Evolutionary conservation across 129 eudicot species (phyloP).

Genomic region (sunflower (Helianthus annuus)): DNA sequence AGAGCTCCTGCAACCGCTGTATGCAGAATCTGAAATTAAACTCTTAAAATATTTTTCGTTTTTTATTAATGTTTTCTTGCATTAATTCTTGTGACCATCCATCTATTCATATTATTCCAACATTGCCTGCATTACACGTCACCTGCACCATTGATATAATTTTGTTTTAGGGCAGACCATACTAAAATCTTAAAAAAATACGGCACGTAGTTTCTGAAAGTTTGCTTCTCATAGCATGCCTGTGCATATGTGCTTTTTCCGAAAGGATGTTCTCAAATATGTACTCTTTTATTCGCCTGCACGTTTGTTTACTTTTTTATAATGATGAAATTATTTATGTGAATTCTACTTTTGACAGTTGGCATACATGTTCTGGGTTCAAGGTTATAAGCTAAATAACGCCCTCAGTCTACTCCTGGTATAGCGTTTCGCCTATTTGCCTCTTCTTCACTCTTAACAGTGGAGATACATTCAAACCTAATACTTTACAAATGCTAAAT

Average conservation of each 20-base stretch:
- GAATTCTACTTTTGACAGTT: constrained; percentile 50
- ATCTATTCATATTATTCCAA: not conserved
- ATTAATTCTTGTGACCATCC: not conserved
- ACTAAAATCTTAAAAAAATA: not conserved
- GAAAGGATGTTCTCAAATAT: not conserved
- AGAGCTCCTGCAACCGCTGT: constrained; percentile 99
- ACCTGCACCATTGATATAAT: not conserved
- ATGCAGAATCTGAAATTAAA: constrained; percentile 26
- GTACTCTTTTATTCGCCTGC: not conserved
- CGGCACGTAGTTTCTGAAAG: not conserved
- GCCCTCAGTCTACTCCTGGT: constrained; percentile 78
- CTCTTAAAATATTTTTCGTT: not conserved
- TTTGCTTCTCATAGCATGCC: not conserved
- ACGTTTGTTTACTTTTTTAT: not conserved
- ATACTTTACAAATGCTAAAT: too few relatives aligned
- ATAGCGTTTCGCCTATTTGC: not conserved
- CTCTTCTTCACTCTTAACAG: too few relatives aligned
- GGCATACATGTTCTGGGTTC: constrained; percentile 98
- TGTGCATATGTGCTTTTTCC: not conserved
- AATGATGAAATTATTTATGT: constrained; percentile 11
- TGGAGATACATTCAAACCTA: too few relatives aligned
- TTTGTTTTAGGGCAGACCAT: constrained; percentile 6
- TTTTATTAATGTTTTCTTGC: not conserved
- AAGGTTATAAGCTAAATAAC: constrained; percentile 69
- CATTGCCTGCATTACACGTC: not conserved